A percentile compares a stretch with the other conserved stretches of the same genome.
Evolutionary conservation across 2,329 filamentous ascomycete species (phyloP).

Genomic region (Venturia nashicola): DNA sequence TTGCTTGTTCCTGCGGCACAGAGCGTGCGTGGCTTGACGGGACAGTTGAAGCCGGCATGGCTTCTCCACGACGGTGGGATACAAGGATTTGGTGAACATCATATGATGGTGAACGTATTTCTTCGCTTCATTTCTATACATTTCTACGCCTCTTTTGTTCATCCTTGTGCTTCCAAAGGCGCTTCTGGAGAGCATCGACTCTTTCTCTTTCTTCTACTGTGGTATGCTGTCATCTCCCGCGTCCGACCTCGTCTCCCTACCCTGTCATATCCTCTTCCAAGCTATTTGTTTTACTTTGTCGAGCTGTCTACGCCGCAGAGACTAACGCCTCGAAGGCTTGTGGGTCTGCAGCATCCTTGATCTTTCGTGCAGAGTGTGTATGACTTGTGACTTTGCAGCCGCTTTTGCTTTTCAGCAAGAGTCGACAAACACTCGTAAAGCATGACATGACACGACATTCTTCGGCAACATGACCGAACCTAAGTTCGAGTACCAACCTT

Average conservation of each 20-base stretch:
- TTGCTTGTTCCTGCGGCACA: neutral
- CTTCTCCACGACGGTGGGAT: neutral
- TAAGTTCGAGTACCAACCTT: neutral
- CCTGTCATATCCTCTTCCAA: neutral
- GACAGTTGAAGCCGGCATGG: neutral
- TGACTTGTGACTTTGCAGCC: neutral
- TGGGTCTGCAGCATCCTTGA: neutral
- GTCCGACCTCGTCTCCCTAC: neutral
- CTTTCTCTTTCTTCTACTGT: too few species aligned
- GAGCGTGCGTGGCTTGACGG: neutral
- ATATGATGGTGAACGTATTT: neutral
- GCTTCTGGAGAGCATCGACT: neutral
- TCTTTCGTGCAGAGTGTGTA: neutral
- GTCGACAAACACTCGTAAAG: neutral
- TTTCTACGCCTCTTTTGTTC: neutral
- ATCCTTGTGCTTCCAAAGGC: neutral
- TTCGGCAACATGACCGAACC: neutral
- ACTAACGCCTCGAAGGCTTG: neutral
- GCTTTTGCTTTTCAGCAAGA: neutral
- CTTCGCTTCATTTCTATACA: neutral
- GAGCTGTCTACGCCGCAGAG: neutral
- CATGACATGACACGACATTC: neutral
- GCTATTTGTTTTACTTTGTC: neutral
- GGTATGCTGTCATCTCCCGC: too few species aligned
- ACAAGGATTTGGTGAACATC: neutral